These are phyloP conservation scores for Candida dendrica DNA, from an alignment of 805 yeast species.

Conservation along the genomic window DNA sequence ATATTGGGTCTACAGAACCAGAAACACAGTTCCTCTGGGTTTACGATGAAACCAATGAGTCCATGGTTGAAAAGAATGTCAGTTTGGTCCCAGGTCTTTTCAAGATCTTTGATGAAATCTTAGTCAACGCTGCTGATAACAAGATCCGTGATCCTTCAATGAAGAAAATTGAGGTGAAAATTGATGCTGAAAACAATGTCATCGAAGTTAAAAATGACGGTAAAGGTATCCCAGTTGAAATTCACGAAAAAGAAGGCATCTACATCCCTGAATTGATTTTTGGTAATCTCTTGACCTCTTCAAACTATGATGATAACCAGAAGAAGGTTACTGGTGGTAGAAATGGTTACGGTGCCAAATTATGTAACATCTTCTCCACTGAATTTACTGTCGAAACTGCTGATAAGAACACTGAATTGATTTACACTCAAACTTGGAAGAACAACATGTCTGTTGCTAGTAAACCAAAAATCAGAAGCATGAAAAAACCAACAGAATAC, in stretches of 20 bases:
- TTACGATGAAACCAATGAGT: slow-evolving; percentile 54
- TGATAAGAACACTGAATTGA: slow-evolving; percentile 53
- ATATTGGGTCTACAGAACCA: slow-evolving; percentile 89
- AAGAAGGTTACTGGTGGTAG: slow-evolving; percentile 98
- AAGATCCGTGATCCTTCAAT: slow-evolving; percentile 89
- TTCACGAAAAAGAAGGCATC: slow-evolving; percentile 84
- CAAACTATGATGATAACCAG: slow-evolving; percentile 92
- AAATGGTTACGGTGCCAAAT: slow-evolving; percentile 96
- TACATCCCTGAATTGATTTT: slow-evolving; percentile 95
- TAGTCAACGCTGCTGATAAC: slow-evolving; percentile 98
- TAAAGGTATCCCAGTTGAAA: slow-evolving; percentile 89
- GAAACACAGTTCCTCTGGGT: slow-evolving; percentile 82
- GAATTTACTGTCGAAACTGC: slow-evolving; percentile 86
- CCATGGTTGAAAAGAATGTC: slow-evolving; percentile 55
- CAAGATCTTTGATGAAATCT: slow-evolving; percentile 93
- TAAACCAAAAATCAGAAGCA: slow-evolving; percentile 60
- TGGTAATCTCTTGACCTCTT: slow-evolving; percentile 90
- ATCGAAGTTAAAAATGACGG: slow-evolving; percentile 90
- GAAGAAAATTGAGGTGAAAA: slow-evolving; percentile 79
- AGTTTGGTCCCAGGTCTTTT: slow-evolving; percentile 91
- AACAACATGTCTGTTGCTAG: slow-evolving; percentile 76
- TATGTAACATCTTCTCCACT: slow-evolving; percentile 92
- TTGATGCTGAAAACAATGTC: slow-evolving; percentile 65
- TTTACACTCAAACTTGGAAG: slow-evolving; percentile 80
- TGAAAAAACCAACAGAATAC: slow-evolving; percentile 55